Base-by-base conservation (phyloP, 2,329 filamentous ascomycete genomes). In the Colletotrichum incanum region DNA sequence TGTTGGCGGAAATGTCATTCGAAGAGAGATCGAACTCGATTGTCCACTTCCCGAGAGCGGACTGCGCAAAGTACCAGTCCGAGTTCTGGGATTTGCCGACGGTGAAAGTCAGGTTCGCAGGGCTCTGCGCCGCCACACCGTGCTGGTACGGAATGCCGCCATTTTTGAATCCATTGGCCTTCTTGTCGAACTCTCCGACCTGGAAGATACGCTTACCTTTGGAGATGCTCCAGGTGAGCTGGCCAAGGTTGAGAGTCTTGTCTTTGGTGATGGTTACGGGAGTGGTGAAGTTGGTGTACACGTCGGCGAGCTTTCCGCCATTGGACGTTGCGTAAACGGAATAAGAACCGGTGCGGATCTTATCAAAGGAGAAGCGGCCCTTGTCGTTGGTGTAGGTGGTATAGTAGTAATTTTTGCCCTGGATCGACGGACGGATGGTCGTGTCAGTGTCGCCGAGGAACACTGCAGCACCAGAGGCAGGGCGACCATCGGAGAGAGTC, bases 61-160 rank as follows among this genome's bases (percentile, higher is more conserved):
- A 82, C 59, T 85, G 84, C 0, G 79, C 84, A 58, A 84, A 86
- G 61, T 81, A 86, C 85, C 84, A 86, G 63, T 86, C 84, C 0
- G 75, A 72, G 3, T 77, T 78, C 20, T 74, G 75, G 16, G 75
- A 79, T 50, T 74, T 56, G 0, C 83, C 84, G 18, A 86, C 75
- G 0, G 79, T 83, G 68, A 81, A 86, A 0, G 82, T 86, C 6
- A 86, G 72, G 59, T 86, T 83, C 2, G 79, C 80, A 0, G 85
- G 84, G 41, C 82, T 85, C 2, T 81, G 75, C 5, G 79, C 79
- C 1, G 84, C 82, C 12, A 83, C 79, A 3, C 75, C 85, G 63
- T 86, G 85, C 58, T 83, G 77, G 55, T 73, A 73, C 1, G 83
- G 82, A 5, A 79, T 77, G 4, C 83, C 82, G 14, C 82, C 82